phyloP scores from a whole-genome alignment of 2,329 filamentous ascomycete species.

The Pestalotiopsis sp. region DNA sequence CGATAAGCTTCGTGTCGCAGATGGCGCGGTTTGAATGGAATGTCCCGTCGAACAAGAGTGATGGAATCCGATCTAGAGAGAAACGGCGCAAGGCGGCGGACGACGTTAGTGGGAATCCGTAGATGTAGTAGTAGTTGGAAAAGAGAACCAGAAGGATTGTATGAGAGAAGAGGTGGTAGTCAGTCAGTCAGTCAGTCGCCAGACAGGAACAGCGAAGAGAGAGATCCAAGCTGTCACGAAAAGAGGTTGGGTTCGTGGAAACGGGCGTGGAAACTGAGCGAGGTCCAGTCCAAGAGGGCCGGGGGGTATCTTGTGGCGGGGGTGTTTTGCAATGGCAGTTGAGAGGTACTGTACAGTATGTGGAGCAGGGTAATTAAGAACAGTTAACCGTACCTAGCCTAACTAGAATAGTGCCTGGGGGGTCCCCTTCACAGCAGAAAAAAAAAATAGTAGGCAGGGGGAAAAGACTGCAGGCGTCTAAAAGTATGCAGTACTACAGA shows the following conservation, averaged over 20 bases:
- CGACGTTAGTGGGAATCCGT: not conserved
- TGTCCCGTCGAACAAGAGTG: not conserved
- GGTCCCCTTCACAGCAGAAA: not conserved
- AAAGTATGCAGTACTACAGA: not conserved
- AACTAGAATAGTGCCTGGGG: not conserved
- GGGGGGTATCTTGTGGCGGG: not conserved
- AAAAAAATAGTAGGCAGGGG: not conserved
- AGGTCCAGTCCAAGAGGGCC: not conserved
- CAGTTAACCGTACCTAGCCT: not conserved
- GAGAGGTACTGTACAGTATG: not conserved
- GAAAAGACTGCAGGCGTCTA: not conserved
- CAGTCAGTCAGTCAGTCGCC: not conserved
- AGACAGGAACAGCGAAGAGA: not conserved
- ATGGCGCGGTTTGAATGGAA: not conserved
- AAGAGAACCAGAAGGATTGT: not conserved
- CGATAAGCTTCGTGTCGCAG: not conserved
- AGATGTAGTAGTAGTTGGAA: not conserved
- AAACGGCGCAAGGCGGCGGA: not conserved
- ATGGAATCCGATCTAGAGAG: not conserved
- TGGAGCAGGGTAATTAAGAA: not conserved
- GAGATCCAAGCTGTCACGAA: slow-evolving; percentile 7
- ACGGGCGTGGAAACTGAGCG: not conserved
- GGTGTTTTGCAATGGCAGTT: not conserved
- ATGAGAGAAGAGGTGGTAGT: not conserved
- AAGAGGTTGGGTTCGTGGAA: not conserved